Evolutionary conservation across 1,284 basidiomycete genomes (phyloP), one percentile per base, ranked within the genome.

Genomic region (Marasmius oreades): DNA sequence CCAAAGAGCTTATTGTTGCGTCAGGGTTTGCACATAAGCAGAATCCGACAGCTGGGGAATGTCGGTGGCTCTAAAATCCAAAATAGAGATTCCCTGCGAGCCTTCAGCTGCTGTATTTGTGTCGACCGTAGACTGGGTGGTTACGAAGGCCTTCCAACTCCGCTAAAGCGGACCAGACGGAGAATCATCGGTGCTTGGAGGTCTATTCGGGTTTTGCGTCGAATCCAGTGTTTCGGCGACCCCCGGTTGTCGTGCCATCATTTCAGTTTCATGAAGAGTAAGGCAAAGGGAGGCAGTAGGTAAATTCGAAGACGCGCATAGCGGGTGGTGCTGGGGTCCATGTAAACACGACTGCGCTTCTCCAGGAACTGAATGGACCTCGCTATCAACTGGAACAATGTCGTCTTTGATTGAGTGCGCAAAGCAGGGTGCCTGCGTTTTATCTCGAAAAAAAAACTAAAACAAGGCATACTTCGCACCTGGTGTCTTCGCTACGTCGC

Each of bases 31-130:
- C 12, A 67, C 62, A 57, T 77, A 80, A 22, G 73, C 57, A 0
- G 61, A 52, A 55, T 79, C 70, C 2, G 62, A 69, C 18, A 78
- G 65, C 65, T 79, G 75, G 5, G 68, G 63, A 62, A 78, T 79
- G 67, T 78, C 76, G 5, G 77, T 79, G 42, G 77, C 78, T 10
- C 74, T 70, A n/a, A n/a, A n/a, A n/a, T 18, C 79, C 79, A 51
- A 81, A 75, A 67, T 80, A 80, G 24, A 71, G 59, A 64, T 79
- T 78, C 24, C 75, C 74, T 14, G 71, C 67, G 28, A n/a, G 70
- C 63, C 59, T 66, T 69, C 6, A n/a, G 77, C 75, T 12, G 70
- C 65, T 3, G 56, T 60, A 61, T 76, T 64, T 33, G 45, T 23
- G 20, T 23, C 45, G 7, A 16, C 26, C 7, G n/a, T 23, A 42